phyloP scores from a whole-genome alignment of 192 early-diverging fungal species.

The Lobosporangium transversale region DNA sequence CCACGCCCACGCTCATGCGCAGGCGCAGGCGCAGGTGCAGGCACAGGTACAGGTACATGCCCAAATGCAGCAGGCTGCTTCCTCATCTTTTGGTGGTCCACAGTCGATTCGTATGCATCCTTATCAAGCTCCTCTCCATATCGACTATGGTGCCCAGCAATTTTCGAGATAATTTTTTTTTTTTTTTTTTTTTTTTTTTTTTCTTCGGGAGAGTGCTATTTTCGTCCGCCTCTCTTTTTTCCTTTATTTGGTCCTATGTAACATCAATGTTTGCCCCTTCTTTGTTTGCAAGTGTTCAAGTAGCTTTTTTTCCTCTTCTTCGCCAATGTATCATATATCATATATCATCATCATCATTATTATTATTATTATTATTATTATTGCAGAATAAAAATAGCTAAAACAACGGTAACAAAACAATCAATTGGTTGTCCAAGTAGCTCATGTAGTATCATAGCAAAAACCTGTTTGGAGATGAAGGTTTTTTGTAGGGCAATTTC shows the following conservation, averaged over 20 bases:
- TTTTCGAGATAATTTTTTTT: conserved; percentile 1
- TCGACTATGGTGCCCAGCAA: conserved; percentile 5
- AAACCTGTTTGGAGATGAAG: too few relatives aligned
- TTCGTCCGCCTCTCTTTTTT: not conserved
- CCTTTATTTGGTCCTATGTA: too few relatives aligned
- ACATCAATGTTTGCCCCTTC: too few relatives aligned
- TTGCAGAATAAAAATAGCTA: not conserved
- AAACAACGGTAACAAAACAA: not conserved
- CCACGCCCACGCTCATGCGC: conserved; percentile 3
- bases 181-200: not conserved
- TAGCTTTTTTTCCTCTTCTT: too few relatives aligned
- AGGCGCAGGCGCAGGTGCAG: not conserved
- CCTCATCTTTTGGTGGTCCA: conserved; percentile 2
- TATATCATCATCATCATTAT: too few relatives aligned
- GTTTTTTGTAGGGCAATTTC: not conserved
- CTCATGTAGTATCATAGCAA: too few relatives aligned
- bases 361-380: too few relatives aligned
- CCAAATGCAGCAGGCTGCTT: not conserved
- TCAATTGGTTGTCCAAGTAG: too few relatives aligned
- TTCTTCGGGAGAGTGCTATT: not conserved
- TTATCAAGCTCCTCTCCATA: not conserved
- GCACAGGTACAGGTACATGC: conserved; percentile 3
- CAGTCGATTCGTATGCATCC: conserved; percentile 7
- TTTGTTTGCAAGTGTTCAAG: too few relatives aligned
- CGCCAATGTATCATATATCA: too few relatives aligned